phyloP scores from a whole-genome alignment of 768 basidiomycete genomes.

The Podaxis sp. region DNA sequence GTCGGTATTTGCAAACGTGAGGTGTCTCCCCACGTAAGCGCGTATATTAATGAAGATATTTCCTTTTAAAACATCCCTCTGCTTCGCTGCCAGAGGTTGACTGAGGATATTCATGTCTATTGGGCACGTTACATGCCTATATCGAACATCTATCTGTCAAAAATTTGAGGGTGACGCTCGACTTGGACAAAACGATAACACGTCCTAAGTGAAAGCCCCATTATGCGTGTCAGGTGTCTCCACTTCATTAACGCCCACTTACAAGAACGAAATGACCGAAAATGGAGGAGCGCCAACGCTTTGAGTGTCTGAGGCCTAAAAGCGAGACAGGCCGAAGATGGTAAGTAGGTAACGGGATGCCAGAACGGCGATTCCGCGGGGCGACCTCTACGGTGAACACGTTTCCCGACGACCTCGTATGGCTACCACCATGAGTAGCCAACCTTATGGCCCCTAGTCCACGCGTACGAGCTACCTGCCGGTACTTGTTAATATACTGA shows the following conservation, averaged over 20 bases:
- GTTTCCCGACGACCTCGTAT: neutral
- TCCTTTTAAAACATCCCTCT: neutral
- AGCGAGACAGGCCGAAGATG: neutral
- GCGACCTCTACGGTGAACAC: neutral
- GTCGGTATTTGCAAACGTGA: slow-evolving; percentile 5
- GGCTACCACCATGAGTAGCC: neutral
- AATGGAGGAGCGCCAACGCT: neutral
- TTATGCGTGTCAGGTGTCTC: neutral
- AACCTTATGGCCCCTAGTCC: neutral
- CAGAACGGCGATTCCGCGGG: slow-evolving; percentile 4
- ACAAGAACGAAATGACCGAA: neutral
- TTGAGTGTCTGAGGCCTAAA: neutral
- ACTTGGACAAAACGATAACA: neutral
- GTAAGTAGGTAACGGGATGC: no score
- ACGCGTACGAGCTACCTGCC: neutral
- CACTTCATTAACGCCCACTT: neutral
- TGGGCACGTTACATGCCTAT: slow-evolving; percentile 3
- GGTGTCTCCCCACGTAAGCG: slow-evolving; percentile 3
- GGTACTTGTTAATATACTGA: slow-evolving; percentile 4
- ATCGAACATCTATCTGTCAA: slow-evolving; percentile 4
- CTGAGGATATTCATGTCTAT: neutral
- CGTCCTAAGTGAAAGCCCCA: neutral
- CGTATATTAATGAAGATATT: slow-evolving; percentile 5
- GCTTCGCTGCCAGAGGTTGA: neutral
- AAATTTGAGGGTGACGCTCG: neutral